phyloP scores from a whole-genome alignment of 768 basidiomycete species.

The Rhodotorula diobovata region DNA sequence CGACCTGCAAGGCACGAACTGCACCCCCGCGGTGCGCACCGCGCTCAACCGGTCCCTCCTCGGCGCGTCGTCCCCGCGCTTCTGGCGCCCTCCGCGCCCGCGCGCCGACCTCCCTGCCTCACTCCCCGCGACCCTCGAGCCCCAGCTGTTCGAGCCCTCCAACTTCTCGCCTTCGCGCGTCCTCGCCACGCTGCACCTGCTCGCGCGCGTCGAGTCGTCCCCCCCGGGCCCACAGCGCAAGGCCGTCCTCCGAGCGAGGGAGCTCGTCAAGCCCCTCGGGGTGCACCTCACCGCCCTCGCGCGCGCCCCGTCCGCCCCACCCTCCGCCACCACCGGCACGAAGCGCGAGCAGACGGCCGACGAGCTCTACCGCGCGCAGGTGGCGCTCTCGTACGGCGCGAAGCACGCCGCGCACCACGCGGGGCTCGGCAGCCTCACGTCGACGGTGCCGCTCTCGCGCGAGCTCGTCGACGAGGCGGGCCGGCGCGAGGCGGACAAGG shows the following conservation, averaged over 20 bases:
- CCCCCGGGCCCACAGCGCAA: background rate
- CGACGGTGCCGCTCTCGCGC: constrained; percentile 14
- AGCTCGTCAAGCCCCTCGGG: constrained; percentile 7
- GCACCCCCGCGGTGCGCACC: background rate
- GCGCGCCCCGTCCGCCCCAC: background rate
- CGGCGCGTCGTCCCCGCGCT: background rate
- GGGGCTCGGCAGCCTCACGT: constrained; percentile 19
- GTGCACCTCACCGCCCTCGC: constrained; percentile 18
- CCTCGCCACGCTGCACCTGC: constrained; percentile 16
- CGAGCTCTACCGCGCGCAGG: constrained; percentile 16
- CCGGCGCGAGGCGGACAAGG: background rate
- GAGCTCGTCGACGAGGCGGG: constrained; percentile 18
- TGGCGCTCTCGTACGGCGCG: constrained; percentile 1
- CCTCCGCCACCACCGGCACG: background rate
- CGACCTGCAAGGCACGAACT: constrained; percentile 8
- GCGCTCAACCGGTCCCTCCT: background rate
- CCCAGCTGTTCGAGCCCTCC: constrained; percentile 17
- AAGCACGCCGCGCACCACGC: constrained; percentile 18
- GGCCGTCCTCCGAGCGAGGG: background rate
- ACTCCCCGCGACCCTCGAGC: background rate
- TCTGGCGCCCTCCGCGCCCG: background rate
- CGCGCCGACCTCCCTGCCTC: background rate
- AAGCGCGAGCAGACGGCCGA: background rate
- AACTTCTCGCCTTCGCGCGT: constrained; percentile 8
- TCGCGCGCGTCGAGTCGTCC: background rate